These are phyloP conservation scores for Bimuria novae-zelandiae DNA, from an alignment of 2,329 filamentous ascomycete genomes.

Conservation along the genomic window DNA sequence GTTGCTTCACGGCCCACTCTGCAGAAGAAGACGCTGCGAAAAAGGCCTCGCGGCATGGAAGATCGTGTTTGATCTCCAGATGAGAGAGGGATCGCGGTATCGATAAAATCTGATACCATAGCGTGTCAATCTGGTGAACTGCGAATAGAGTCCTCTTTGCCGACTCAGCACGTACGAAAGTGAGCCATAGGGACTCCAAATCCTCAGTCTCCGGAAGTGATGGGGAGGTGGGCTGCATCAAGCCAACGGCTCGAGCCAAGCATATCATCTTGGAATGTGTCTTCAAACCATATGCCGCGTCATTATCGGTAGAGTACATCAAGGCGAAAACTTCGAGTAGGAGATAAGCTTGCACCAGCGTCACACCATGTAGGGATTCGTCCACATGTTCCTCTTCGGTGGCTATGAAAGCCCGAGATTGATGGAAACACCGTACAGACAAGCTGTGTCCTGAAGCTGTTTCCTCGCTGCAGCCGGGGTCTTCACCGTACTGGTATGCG, in stretches of 20 bases:
- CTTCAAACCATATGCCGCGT: constrained; percentile 25
- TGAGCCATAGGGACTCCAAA: constrained; percentile 22
- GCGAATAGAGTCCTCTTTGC: constrained; percentile 25
- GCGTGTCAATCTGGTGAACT: constrained; percentile 25
- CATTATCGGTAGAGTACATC: constrained; percentile 23
- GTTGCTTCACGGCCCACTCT: constrained; percentile 23
- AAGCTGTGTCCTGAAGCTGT: constrained; percentile 14
- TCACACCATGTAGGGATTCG: constrained; percentile 2
- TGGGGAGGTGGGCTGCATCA: constrained; percentile 19
- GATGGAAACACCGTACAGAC: constrained; percentile 19
- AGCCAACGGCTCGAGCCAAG: constrained; percentile 21
- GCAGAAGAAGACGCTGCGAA: constrained; percentile 22
- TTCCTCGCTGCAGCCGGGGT: constrained; percentile 16
- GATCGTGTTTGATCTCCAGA: constrained; percentile 27
- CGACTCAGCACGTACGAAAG: constrained; percentile 18
- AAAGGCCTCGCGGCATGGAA: constrained; percentile 25
- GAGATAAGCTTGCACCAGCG: constrained; percentile 23
- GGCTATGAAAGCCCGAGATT: constrained; percentile 19
- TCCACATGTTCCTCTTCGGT: constrained; percentile 12
- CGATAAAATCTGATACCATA: constrained; percentile 30
- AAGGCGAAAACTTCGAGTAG: constrained; percentile 23
- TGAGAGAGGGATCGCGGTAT: constrained; percentile 29
- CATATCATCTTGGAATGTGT: constrained; percentile 27
- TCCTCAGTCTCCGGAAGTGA: constrained; percentile 15
- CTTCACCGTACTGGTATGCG: constrained; percentile 25